These are phyloP conservation scores for Cynanchum wilfordii DNA, from an alignment of 257 asterid genomes.

Conservation along the genomic window DNA sequence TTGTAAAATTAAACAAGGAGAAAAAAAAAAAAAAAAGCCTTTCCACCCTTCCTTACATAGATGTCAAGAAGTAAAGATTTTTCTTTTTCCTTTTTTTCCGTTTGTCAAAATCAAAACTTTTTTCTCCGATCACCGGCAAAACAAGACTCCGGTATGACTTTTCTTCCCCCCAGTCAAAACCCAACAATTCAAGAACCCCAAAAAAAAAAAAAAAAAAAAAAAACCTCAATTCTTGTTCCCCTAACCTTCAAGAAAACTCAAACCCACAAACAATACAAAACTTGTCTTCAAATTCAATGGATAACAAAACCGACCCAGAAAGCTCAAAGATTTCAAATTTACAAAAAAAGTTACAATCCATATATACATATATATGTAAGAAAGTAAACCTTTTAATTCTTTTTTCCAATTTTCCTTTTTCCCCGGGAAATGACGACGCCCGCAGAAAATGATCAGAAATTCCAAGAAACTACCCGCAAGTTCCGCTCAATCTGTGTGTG, in stretches of 20 bases:
- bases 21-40: neutral
- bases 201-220: neutral
- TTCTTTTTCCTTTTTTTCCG: neutral
- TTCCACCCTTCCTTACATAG: neutral
- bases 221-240: neutral
- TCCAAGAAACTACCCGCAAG: conserved; percentile 14
- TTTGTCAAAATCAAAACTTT: conserved; percentile 17
- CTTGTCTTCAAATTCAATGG: conserved; percentile 27
- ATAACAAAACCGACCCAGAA: conserved; percentile 20
- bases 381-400: no score
- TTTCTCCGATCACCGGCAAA: conserved; percentile 35
- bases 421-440: conserved; percentile 16
- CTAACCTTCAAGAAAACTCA: conserved; percentile 21
- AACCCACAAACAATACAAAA: conserved; percentile 8
- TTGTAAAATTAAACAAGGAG: neutral
- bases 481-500: conserved; percentile 7
- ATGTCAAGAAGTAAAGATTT: conserved; percentile 22
- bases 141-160: conserved; percentile 30
- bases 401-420: neutral
- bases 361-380: no score
- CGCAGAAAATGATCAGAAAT: conserved; percentile 6
- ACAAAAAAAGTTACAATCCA: neutral
- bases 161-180: conserved; percentile 28
- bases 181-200: conserved; percentile 5
- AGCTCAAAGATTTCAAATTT: neutral